Conservation (phyloP, 31 red algal genomes). For the Odonthalia washingtoniensis region DNA sequence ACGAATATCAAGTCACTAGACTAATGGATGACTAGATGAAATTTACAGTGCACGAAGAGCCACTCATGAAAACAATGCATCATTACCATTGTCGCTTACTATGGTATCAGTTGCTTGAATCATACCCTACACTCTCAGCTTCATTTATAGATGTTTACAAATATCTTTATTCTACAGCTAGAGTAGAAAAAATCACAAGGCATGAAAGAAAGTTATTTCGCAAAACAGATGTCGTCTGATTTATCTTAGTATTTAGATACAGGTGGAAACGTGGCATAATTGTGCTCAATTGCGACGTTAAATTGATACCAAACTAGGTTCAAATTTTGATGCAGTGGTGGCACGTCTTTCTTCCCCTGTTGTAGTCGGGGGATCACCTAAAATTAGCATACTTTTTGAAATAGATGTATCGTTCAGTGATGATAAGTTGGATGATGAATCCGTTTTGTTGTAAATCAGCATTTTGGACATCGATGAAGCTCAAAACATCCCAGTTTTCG, state of each 20-base stretch:
- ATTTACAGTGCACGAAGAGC: neutral
- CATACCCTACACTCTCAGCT: neutral
- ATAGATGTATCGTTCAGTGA: no score
- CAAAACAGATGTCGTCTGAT: neutral
- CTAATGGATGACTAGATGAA: slow-evolving; percentile 23
- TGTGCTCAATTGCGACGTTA: neutral
- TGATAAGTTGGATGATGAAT: no score
- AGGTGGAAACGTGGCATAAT: neutral
- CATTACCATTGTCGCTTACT: slow-evolving; percentile 1
- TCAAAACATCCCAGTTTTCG: no score
- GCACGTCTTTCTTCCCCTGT: no score
- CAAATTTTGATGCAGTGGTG: no score
- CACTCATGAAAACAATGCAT: neutral
- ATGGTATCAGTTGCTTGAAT: neutral
- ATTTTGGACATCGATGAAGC: no score
- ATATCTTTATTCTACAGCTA: neutral
- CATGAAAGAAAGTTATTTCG: neutral
- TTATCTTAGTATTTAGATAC: neutral
- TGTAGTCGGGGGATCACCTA: no score
- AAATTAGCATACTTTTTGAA: no score
- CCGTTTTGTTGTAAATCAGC: no score
- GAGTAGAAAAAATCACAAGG: slow-evolving; percentile 37
- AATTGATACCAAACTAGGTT: no score
- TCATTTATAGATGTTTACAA: neutral
- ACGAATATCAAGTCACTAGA: neutral